Conservation (phyloP, 1,284 basidiomycete species). For the Leccinum griseonigrum region DNA sequence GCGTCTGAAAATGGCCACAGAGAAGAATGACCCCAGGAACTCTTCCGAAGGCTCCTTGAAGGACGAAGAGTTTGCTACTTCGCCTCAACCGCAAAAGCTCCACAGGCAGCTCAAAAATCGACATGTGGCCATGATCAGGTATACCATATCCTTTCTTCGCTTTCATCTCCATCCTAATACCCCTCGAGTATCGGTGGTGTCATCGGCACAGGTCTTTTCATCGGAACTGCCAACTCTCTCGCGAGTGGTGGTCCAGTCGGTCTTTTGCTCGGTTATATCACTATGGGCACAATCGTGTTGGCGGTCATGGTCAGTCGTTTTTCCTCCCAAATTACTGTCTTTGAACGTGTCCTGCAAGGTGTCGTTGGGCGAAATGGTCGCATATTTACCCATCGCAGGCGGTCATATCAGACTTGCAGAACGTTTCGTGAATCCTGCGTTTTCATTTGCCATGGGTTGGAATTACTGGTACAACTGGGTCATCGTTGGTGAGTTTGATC, state of each 20-base stretch:
- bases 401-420: constrained; percentile 69
- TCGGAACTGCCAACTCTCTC: constrained; percentile 63
- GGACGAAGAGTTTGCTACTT: constrained; percentile 21
- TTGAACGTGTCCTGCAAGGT: constrained; percentile 23
- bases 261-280: constrained; percentile 60
- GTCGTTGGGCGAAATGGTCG: constrained; percentile 44
- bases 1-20: constrained; percentile 12
- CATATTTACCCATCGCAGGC: constrained; percentile 43
- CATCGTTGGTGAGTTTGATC: constrained; percentile 41
- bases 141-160: neutral
- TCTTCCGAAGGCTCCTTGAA: constrained; percentile 17
- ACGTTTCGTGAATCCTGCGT: constrained; percentile 68
- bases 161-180: neutral
- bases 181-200: constrained; percentile 60
- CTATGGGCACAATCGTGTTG: constrained; percentile 65
- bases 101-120: constrained; percentile 63
- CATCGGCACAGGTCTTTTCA: constrained; percentile 70
- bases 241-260: constrained; percentile 58
- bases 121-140: constrained; percentile 73
- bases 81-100: constrained; percentile 31
- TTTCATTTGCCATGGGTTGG: constrained; percentile 72
- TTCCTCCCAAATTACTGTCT: neutral
- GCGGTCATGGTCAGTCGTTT: constrained; percentile 46
- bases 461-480: constrained; percentile 69
- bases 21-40: constrained; percentile 22